Evolutionary conservation across 495 filamentous ascomycete genomes (phyloP).

Genomic region (Aspergillus avenaceus): DNA sequence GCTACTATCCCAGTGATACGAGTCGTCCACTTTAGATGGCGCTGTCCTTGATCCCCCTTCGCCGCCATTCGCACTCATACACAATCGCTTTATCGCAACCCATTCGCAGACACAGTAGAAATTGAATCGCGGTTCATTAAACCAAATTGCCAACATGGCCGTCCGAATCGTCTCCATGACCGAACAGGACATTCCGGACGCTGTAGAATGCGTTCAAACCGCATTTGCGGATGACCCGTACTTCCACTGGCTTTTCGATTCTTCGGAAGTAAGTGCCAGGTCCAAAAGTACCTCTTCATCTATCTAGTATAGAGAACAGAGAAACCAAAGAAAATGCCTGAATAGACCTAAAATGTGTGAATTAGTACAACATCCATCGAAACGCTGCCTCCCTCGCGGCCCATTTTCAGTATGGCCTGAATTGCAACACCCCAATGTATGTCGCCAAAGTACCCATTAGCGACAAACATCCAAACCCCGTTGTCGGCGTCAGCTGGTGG

Average conservation of each 20-base stretch:
- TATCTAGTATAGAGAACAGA: background rate
- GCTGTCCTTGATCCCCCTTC: constrained; percentile 30
- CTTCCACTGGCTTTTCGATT: constrained; percentile 56
- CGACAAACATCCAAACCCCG: constrained; percentile 10
- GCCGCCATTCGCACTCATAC: constrained; percentile 34
- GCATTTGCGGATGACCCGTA: constrained; percentile 66
- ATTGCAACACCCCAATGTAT: constrained; percentile 56
- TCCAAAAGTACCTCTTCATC: background rate
- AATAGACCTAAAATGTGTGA: constrained; percentile 5
- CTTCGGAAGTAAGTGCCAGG: constrained; percentile 39
- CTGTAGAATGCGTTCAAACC: constrained; percentile 52
- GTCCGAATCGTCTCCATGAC: constrained; percentile 53
- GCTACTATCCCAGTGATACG: no score
- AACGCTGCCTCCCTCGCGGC: constrained; percentile 60
- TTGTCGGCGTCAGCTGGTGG: constrained; percentile 66
- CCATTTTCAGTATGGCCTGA: constrained; percentile 59
- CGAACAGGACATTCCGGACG: constrained; percentile 56
- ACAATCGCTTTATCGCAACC: constrained; percentile 38
- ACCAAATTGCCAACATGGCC: constrained; percentile 38
- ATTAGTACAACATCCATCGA: constrained; percentile 49
- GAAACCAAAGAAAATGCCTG: background rate
- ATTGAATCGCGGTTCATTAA: constrained; percentile 19
- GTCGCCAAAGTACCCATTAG: constrained; percentile 48
- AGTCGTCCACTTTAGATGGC: constrained; percentile 32
- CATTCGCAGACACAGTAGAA: constrained; percentile 32